Conservation (phyloP, 108 stramenopile species). For the Aurantiochytrium sp. region DNA sequence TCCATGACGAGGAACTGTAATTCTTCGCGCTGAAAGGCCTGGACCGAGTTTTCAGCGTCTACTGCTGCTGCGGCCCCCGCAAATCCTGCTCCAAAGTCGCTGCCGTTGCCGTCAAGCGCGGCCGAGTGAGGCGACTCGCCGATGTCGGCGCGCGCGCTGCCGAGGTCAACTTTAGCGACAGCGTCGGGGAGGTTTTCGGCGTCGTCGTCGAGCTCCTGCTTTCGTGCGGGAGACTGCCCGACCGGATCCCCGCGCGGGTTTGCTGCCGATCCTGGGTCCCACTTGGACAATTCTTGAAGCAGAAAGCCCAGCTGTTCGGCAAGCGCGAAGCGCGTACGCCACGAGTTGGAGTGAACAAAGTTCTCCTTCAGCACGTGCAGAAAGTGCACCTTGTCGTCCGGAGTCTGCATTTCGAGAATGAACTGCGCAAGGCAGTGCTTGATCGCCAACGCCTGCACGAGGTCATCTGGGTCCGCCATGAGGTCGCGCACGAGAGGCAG, state of each 20-base stretch:
- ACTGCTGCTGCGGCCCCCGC: no score
- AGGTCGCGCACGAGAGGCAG: not conserved
- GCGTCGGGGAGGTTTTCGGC: not conserved
- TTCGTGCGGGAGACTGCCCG: no score
- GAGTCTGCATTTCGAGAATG: not conserved
- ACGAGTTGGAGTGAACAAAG: not conserved
- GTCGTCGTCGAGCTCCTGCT: not conserved
- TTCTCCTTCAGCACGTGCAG: not conserved
- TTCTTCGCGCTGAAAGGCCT: not conserved
- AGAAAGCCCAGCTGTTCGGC: not conserved
- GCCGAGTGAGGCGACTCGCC: no score
- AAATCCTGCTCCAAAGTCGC: not conserved
- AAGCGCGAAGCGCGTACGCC: not conserved
- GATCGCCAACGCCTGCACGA: not conserved
- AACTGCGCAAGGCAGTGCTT: slow-evolving; percentile 1
- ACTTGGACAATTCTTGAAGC: not conserved
- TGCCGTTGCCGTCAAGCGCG: no score
- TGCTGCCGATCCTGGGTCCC: no score
- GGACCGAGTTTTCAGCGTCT: not conserved
- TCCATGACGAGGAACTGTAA: not conserved
- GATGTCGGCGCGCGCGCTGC: not conserved
- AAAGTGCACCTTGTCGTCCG: not conserved
- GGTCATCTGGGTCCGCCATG: slow-evolving; percentile 18
- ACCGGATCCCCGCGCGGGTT: no score
- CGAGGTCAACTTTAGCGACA: not conserved